These are phyloP conservation scores for Coix lacrymajobi DNA, from an alignment of 176 grass and related monocot species.

Conservation along the genomic window DNA sequence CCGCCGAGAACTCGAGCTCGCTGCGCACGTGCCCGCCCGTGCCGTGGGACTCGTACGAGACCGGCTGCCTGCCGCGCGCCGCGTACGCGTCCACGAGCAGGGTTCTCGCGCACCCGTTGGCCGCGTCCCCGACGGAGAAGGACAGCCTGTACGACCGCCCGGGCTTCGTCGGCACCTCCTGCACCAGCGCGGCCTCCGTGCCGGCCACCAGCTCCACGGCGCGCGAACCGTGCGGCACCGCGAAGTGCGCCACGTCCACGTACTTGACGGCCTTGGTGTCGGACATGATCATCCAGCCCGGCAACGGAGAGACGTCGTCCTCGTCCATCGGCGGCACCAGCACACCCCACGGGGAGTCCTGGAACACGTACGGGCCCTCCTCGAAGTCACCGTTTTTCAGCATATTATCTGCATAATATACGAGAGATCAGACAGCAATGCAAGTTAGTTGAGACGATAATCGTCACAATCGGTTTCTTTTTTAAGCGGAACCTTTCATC, in stretches of 20 bases:
- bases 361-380: slow-evolving; percentile 44
- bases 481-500: too few relatives aligned
- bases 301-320: slow-evolving; percentile 54
- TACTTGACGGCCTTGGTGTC: slow-evolving; percentile 50
- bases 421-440: background rate
- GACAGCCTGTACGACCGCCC: slow-evolving; percentile 35
- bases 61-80: background rate
- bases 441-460: background rate
- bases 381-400: slow-evolving; percentile 59
- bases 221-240: slow-evolving; percentile 38
- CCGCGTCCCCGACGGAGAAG: slow-evolving; percentile 54
- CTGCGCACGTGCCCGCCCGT: slow-evolving; percentile 30
- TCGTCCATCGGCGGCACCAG: slow-evolving; percentile 55
- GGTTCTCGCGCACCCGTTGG: slow-evolving; percentile 16
- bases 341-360: slow-evolving; percentile 36
- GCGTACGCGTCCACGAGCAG: slow-evolving; percentile 46
- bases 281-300: slow-evolving; percentile 60
- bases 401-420: slow-evolving; percentile 8
- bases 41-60: slow-evolving; percentile 41
- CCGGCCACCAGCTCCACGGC: slow-evolving; percentile 67
- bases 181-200: slow-evolving; percentile 50
- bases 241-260: slow-evolving; percentile 26
- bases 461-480: background rate
- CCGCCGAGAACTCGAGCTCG: slow-evolving; percentile 36
- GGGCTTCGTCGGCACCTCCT: slow-evolving; percentile 38